Evolutionary conservation across 169 alveolate genomes (phyloP).

Genomic region (Perkinsus marinus): DNA sequence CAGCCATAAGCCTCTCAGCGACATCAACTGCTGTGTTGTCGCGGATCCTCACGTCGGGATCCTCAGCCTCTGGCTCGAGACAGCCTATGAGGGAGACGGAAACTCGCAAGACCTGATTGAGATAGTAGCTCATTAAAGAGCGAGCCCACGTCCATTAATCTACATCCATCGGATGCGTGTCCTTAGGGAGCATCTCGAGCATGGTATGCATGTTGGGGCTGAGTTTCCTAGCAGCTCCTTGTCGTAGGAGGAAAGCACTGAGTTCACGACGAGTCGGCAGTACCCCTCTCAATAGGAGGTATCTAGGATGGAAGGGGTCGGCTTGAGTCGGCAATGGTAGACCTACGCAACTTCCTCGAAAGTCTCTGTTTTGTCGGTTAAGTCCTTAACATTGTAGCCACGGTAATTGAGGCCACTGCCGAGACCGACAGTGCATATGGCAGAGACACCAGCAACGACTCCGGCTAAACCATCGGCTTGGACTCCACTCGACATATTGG

Average conservation of each 20-base stretch:
- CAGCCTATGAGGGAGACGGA: slow-evolving; percentile 29
- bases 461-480: slow-evolving; percentile 45
- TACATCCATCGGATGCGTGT: slow-evolving; percentile 58
- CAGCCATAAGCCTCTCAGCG: not conserved
- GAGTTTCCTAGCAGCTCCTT: slow-evolving; percentile 32
- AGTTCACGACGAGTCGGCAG: slow-evolving; percentile 41
- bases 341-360: slow-evolving; percentile 53
- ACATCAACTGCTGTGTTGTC: not conserved
- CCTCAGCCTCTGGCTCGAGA: slow-evolving; percentile 35
- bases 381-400: slow-evolving; percentile 51
- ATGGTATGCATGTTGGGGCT: slow-evolving; percentile 29
- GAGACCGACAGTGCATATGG: slow-evolving; percentile 53
- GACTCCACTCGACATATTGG: not conserved
- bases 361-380: slow-evolving; percentile 34
- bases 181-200: slow-evolving; percentile 42
- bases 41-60: not conserved
- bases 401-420: slow-evolving; percentile 55
- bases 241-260: slow-evolving; percentile 10
- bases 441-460: slow-evolving; percentile 52
- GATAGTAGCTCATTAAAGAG: slow-evolving; percentile 29
- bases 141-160: not conserved
- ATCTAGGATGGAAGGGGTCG: not conserved
- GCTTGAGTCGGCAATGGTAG: not conserved
- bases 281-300: slow-evolving; percentile 31
- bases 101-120: slow-evolving; percentile 9